Evolutionary conservation across 2,329 filamentous ascomycete genomes (phyloP).

Genomic region (Arthrobotrys pseudoclavata): DNA sequence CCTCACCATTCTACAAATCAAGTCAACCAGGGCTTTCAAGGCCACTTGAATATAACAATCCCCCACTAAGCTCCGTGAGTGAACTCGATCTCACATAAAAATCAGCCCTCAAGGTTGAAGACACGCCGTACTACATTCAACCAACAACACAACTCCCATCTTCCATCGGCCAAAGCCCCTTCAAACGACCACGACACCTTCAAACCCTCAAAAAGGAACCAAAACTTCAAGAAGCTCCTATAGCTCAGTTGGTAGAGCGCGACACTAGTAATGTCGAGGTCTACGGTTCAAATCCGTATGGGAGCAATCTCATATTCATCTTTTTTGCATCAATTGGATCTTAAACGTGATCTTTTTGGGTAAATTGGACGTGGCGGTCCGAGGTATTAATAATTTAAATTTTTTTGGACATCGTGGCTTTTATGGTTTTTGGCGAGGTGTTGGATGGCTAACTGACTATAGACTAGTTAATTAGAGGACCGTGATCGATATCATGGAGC

Average conservation of each 20-base stretch:
- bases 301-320: slow-evolving; percentile 8
- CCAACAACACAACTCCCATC: background rate
- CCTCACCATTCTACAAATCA: too few relatives aligned
- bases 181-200: slow-evolving; percentile 9
- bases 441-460: background rate
- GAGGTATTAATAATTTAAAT: background rate
- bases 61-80: too few relatives aligned
- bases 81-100: too few relatives aligned
- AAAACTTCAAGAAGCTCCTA: slow-evolving; percentile 22
- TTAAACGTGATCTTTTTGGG: slow-evolving; percentile 2
- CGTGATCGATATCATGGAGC: background rate
- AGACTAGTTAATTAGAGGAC: slow-evolving; percentile 1
- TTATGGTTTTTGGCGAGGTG: background rate
- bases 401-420: slow-evolving; percentile 35
- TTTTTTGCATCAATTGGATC: slow-evolving; percentile 10
- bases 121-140: too few relatives aligned
- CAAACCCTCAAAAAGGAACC: background rate
- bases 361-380: slow-evolving; percentile 12
- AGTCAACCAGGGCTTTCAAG: too few relatives aligned
- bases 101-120: too few relatives aligned
- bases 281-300: slow-evolving; percentile 45
- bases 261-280: slow-evolving; percentile 57
- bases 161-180: background rate
- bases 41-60: too few relatives aligned
- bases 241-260: slow-evolving; percentile 56